phyloP scores from a whole-genome alignment of 441 rosid genomes.

The Euphorbia schlechtendalii region DNA sequence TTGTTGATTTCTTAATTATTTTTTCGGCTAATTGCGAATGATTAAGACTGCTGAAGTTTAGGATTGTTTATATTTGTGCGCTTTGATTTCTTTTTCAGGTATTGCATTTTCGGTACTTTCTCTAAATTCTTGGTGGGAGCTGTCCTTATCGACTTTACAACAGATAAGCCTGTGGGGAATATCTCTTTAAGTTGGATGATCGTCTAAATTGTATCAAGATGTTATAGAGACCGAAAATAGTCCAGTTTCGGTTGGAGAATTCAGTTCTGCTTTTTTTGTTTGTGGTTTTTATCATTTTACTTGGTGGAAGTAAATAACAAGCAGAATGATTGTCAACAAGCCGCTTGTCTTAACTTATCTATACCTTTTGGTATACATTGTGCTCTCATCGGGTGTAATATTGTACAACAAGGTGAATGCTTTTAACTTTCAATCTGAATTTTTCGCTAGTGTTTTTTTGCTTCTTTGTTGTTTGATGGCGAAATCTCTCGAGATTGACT shows the following conservation, averaged over 20 bases:
- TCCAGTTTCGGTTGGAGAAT: not conserved
- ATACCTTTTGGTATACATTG: slow-evolving; percentile 78
- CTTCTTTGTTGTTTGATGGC: not conserved
- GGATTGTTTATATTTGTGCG: not conserved
- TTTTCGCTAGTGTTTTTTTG: not conserved
- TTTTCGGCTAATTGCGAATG: not conserved
- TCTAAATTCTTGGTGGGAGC: not conserved
- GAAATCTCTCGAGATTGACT: not conserved
- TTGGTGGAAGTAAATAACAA: slow-evolving; percentile 22
- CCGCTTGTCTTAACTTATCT: slow-evolving; percentile 78
- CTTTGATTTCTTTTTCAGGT: slow-evolving; percentile 12
- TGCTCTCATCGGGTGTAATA: slow-evolving; percentile 90
- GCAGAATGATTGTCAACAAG: slow-evolving; percentile 52
- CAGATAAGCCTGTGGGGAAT: not conserved
- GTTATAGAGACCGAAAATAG: slow-evolving; percentile 4
- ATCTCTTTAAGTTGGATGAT: not conserved
- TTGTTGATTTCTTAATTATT: not conserved
- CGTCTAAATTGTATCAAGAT: not conserved
- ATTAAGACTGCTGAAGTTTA: not conserved
- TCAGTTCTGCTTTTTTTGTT: not conserved
- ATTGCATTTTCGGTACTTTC: not conserved
- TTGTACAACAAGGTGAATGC: slow-evolving; percentile 80
- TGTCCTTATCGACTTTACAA: not conserved
- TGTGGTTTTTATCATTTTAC: not conserved
- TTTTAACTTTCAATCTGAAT: not conserved